Base-by-base conservation (phyloP, 2,329 filamentous ascomycete genomes). In the Colletotrichum nymphaeae region DNA sequence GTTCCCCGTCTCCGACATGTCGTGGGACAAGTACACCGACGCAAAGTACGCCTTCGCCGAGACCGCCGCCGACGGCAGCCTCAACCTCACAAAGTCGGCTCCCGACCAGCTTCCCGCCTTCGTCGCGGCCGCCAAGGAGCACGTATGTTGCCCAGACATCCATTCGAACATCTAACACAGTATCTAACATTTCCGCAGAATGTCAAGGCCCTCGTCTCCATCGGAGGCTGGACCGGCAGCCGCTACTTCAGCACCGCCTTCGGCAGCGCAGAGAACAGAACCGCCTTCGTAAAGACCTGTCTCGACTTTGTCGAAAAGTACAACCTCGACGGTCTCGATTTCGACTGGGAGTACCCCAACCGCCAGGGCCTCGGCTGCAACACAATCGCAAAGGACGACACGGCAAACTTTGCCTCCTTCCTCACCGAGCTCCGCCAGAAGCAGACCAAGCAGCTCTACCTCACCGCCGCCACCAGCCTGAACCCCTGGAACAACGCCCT, bases 321-420 rank as follows among this genome's bases (percentile, higher is more conserved):
- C 22, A 28, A 73, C 5, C 56, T 77, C 12, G 75, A 77, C 30
- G 76, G 76, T 19, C 57, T 77, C 7, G 76, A 77, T 64, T 74
- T 76, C 11, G 76, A 78, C 63, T 76, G 57, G n/a, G 76, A 78
- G 37, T 78, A 77, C 63, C 75, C 75, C 28, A 71, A 71, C 71
- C 71, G 71, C 37, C 71, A 73, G 56, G 71, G 71, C 9, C 62
- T 73, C 9, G 71, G 71, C 62, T 73, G 71, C 71, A 73, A 73
- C 67, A 30, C 49, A 46, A 73, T 73, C 28, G 70, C 70, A 56
- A 30, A 46, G 53, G 19, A 70, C 49, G 71, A 73, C 37, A 73
- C 71, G 11, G 67, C 71, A 60, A 73, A 73, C 67, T 73, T 73
- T 49, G 46, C 63, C 5, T 8, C 30, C 22, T 73, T 73, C 67